Evolutionary conservation across 2,329 filamentous ascomycete genomes (phyloP), one percentile per base, ranked within the genome.

Genomic region (Sphaerulina vaccinii): DNA sequence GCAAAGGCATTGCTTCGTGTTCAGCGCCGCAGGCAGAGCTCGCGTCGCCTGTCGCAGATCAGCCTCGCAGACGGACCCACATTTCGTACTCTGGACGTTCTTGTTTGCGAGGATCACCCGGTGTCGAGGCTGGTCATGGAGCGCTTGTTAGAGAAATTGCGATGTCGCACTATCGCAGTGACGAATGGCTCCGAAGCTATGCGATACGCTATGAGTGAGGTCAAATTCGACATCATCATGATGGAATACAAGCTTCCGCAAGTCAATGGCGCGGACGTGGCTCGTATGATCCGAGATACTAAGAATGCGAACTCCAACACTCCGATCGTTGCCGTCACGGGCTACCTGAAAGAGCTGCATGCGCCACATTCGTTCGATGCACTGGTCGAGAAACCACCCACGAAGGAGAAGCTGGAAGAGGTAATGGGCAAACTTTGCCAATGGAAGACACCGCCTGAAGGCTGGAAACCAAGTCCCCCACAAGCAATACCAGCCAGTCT

Each of bases 61-160:
- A 91, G 86, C 44, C 78, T 95, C 32, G 81, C 87, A 35, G 90
- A 92, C 47, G 87, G 87, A 0, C 93, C 93, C 2, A 81, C 85
- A 29, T 99, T 96, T 72, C 82, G 93, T 23, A 90, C 93, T 1
- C 73, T 99, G 45, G 93, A 99, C 70, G 87, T 99, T 5, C 78
- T 99, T 45, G 95, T 99, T 45, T 97, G 93, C 68, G 93, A 99
- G 72, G 93, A 99, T 65, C 93, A 99, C 68, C 93, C 93, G 0
- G 92, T 99, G 3, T 96, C 93, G 5, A 83, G 92, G 18, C 85
- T 99, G 76, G 92, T 99, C n/a, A 97, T 99, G 92, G 93, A 99
- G 68, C 93, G 95, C 63, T 75, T 99, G 6, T 79, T 99, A 46
- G 93, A 99, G 70, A 99, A 97, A 72, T 77, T 97, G 29, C 87